phyloP scores from a whole-genome alignment of 192 early-diverging fungal species.

The Fimicolochytrium jonesii region DNA sequence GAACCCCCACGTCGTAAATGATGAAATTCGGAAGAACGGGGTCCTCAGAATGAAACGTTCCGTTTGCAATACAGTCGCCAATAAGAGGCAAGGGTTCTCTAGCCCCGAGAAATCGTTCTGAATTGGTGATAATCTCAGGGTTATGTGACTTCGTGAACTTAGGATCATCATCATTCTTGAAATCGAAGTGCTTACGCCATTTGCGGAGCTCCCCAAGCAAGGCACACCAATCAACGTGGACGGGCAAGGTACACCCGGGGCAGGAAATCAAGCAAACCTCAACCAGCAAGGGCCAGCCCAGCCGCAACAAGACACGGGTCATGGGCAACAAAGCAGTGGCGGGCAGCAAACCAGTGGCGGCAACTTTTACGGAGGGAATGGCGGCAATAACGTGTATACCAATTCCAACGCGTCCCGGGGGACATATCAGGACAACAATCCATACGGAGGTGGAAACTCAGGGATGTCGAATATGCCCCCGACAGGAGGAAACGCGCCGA shows the following conservation, averaged over 20 bases:
- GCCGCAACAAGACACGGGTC: conserved; percentile 11
- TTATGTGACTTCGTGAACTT: no score
- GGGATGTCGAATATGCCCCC: no score
- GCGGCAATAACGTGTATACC: no score
- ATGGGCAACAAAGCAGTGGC: neutral
- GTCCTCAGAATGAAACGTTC: conserved; percentile 49
- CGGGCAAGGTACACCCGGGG: neutral
- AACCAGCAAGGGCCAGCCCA: no score
- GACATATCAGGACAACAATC: conserved; percentile 1
- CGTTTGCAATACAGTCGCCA: conserved; percentile 42
- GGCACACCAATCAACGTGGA: no score
- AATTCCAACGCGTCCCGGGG: no score
- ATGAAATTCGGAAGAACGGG: conserved; percentile 44
- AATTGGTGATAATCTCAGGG: no score
- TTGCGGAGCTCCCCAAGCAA: no score
- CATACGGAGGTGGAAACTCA: conserved; percentile 6
- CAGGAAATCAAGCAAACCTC: no score
- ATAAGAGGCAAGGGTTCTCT: no score
- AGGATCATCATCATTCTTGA: conserved; percentile 51
- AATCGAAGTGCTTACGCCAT: conserved; percentile 40
- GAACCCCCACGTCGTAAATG: conserved; percentile 41
- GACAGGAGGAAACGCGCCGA: conserved; percentile 22
- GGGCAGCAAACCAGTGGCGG: conserved; percentile 12
- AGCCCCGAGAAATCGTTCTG: no score
- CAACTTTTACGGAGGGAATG: conserved; percentile 1